Evolutionary conservation across 2,329 filamentous ascomycete genomes (phyloP), one percentile per base, ranked within the genome.

Genomic region (Colletotrichum sp.): DNA sequence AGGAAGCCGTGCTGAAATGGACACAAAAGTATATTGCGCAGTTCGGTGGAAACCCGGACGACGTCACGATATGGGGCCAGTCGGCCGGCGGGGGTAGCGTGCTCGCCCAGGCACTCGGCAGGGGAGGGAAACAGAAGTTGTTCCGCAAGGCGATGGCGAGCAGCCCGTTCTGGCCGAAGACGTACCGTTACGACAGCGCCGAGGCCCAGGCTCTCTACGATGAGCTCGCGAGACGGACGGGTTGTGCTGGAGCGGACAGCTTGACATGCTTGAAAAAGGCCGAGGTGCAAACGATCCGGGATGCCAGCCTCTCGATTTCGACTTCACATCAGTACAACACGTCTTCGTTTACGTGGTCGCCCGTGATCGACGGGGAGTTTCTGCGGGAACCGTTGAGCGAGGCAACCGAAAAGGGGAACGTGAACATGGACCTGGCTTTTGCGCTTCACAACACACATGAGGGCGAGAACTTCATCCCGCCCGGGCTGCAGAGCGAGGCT

Each of bases 361-460:
- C 91, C 1, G 90, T 93, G 10, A 87, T 93, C 73, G 91, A 93
- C 78, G 87, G 86, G 12, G 79, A 75, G 0, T 92, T 93, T 78
- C 82, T 93, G 61, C 83, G 79, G 3, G 80, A 85, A 71, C 84
- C 84, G 22, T 83, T 93, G 3, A 89, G 87, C 4, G 77, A 85
- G 2, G 87, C 87, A 1, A 83, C 88, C 0, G 77, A 78, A 1
- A 80, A 79, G 6, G 82, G 83, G 0, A 66, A 77, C 6, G 81
- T 91, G 10, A 87, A 90, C 68, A 86, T 86, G 4, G 85, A 89
- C 3, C 80, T 83, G 10, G 86, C 87, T 0, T 89, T 89, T 77
- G 86, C 87, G n/a, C 89, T 89, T 85, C 93, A 92, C 80, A 93
- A 93, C 80, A 86, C 88, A 1, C 89, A 92, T 79, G 91, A 93